phyloP scores from a whole-genome alignment of 805 yeast species.

The Suhomyces sp. region DNA sequence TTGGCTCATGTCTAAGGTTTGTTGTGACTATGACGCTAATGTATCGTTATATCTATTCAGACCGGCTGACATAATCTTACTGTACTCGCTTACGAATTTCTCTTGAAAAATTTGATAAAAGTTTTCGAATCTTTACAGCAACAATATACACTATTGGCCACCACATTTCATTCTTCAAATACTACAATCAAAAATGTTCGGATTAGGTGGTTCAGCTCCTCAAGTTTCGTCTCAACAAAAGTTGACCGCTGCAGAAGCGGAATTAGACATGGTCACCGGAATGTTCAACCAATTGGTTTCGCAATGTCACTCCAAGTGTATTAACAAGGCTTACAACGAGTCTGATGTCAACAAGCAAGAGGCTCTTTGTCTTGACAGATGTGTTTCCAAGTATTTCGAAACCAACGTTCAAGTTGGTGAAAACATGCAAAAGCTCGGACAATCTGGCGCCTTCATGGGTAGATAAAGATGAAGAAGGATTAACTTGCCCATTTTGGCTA shows the following conservation, averaged over 20 bases:
- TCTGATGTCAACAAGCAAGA: conserved; percentile 78
- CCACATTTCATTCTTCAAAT: not conserved
- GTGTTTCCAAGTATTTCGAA: conserved; percentile 93
- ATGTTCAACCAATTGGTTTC: conserved; percentile 92
- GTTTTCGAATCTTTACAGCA: too few relatives aligned
- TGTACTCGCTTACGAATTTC: not conserved
- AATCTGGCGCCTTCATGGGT: conserved; percentile 47
- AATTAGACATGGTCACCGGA: conserved; percentile 94
- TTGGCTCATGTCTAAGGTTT: too few relatives aligned
- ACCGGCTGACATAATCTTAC: not conserved
- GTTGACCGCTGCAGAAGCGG: conserved; percentile 91
- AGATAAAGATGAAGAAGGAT: too few relatives aligned
- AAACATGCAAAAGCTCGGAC: conserved; percentile 50
- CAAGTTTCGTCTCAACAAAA: conserved; percentile 73
- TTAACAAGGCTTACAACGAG: conserved; percentile 61
- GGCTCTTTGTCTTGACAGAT: conserved; percentile 87
- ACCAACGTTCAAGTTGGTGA: conserved; percentile 95
- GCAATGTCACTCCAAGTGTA: conserved; percentile 87
- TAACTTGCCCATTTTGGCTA: too few relatives aligned
- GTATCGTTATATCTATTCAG: too few relatives aligned
- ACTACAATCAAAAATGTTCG: conserved; percentile 51
- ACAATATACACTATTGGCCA: conserved; percentile 4
- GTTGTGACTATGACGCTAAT: too few relatives aligned
- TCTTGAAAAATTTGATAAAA: conserved; percentile 4
- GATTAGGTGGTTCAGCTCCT: conserved; percentile 75